phyloP scores from a whole-genome alignment of 139 green algal genomes.

The Chlamydomonas sp. region DNA sequence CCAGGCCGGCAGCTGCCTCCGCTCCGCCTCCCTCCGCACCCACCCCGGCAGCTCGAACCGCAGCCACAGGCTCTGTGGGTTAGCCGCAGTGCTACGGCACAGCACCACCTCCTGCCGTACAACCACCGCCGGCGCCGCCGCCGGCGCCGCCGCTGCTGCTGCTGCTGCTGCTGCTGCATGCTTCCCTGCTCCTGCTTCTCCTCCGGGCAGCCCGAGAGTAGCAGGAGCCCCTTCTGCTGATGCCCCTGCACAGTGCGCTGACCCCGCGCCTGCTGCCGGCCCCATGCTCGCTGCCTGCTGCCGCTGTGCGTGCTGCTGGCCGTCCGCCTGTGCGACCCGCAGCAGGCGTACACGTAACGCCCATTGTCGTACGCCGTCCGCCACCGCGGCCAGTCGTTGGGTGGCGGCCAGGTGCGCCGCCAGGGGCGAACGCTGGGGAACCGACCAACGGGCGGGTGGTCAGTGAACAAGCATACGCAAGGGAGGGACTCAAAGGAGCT shows the following conservation, averaged over 20 bases:
- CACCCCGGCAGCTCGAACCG: slow-evolving; percentile 27
- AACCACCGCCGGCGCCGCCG: background rate
- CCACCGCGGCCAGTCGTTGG: background rate
- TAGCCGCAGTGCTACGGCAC: background rate
- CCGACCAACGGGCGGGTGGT: background rate
- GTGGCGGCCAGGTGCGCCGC: slow-evolving; percentile 4
- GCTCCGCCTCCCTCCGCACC: background rate
- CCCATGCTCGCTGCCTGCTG: no score
- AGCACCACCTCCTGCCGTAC: background rate
- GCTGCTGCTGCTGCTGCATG: background rate
- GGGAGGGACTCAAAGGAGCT: background rate
- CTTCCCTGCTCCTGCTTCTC: no score
- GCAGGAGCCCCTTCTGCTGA: background rate
- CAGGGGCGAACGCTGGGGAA: background rate
- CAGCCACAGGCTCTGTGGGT: slow-evolving; percentile 41
- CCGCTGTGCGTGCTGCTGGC: no score
- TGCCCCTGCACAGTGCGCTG: background rate
- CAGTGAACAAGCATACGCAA: background rate
- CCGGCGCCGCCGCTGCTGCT: background rate
- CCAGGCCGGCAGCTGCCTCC: no score
- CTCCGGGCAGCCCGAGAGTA: background rate
- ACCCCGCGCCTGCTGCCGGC: background rate
- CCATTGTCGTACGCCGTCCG: background rate
- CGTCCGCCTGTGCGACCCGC: no score
- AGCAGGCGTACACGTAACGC: background rate